Evolutionary conservation across 352 stramenopile genomes (phyloP), one percentile per base, ranked within the genome.

Genomic region (Sclerospora graminicola): DNA sequence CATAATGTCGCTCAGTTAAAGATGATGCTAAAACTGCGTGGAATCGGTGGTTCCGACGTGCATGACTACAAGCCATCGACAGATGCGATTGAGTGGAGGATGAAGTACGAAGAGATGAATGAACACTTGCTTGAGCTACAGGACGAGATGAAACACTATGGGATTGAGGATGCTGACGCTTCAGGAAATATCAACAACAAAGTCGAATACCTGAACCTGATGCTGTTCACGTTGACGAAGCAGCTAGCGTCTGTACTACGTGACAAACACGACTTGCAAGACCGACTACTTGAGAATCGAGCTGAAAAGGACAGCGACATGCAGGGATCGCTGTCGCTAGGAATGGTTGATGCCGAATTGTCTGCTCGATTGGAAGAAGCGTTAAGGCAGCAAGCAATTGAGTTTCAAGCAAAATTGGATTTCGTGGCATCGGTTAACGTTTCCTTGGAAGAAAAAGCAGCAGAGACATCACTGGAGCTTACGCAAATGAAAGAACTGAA

Each of bases 41-140:
- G 50, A 18, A 31, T 57, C 19, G 51, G 58, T 8, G 41, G 45
- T 3, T 39, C 43, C 15, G 71, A 58, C 5, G 29, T 44, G 8
- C 37, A 48, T 18, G 66, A 85, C 4, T 84, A 87, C 42, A 54
- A 79, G 14, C 79, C 77, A 16, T 78, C 74, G 19, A 53, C 64
- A 9, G 77, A 89, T 51, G 74, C 80, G 14, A 83, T 91, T 34
- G 77, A 88, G 45, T 91, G 77, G 80, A 60, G 77, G 13, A 69
- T 88, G 46, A 91, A 87, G 48, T 88, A 82, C 40, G 80, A 90
- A 54, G 73, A 90, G 37, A 54, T 88, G 26, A 68, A 87, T 42
- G 69, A 89, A 35, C 58, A 60, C 4, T 74, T 74, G 15, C 34
- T 52, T 2, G 58, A 77, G 27, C 51, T 86, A 1, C 69, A 87